These are phyloP conservation scores for Neurospora sp. DNA, from an alignment of 495 filamentous ascomycete genomes.

Conservation along the genomic window DNA sequence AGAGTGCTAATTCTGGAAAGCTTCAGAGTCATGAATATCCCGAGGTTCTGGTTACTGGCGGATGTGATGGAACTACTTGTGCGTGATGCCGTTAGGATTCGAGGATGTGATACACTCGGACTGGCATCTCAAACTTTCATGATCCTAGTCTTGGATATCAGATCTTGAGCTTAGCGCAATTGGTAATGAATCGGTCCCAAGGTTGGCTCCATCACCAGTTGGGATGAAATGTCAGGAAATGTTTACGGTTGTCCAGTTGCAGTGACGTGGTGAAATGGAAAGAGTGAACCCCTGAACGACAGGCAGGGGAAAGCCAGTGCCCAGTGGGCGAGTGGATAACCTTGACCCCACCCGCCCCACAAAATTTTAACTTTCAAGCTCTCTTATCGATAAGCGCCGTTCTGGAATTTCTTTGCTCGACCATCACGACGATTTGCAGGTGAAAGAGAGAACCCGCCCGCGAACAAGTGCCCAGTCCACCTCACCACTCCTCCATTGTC, in stretches of 20 bases:
- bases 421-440: not conserved
- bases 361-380: not conserved
- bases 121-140: no score
- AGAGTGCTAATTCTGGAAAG: no score
- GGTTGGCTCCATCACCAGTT: not conserved
- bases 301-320: not conserved
- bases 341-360: not conserved
- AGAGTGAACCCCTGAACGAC: not conserved
- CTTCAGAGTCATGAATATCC: no score
- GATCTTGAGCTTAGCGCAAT: no score
- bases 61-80: no score
- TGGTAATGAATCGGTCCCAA: no score
- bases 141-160: no score
- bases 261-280: not conserved
- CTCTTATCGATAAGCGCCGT: constrained; percentile 10
- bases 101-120: no score
- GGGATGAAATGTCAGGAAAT: not conserved
- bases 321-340: not conserved
- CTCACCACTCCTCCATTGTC: not conserved
- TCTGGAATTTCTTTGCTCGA: constrained; percentile 12
- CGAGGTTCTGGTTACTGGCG: no score
- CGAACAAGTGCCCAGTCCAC: not conserved
- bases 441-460: not conserved
- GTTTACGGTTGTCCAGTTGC: not conserved
- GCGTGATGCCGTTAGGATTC: no score